Base-by-base conservation (phyloP, 1,284 basidiomycete genomes). In the Apiotrichum siamense region DNA sequence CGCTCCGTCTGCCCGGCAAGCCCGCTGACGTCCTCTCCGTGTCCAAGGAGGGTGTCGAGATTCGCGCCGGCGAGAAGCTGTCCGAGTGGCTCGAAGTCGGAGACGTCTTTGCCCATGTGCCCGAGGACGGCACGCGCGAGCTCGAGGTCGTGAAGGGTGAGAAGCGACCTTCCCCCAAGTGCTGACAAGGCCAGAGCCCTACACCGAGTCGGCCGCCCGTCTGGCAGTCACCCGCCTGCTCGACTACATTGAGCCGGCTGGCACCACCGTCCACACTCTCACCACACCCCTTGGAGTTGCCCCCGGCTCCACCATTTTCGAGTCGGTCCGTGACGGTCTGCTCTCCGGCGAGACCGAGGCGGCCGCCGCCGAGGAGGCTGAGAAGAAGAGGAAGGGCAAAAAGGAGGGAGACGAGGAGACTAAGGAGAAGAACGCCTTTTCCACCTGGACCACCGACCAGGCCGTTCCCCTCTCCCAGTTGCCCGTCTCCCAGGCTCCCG, bases 151-250 rank as follows among this genome's bases (percentile, higher is more conserved):
- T 73, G 20, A 55, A 62, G 49, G 72, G 72, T 74, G 50, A 55
- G 68, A 58, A 4, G 12, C 37, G 2, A 20, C 21, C 13, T 38
- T 47, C 18, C 15, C 15, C 6, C 17, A 15, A 7, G 18, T 32
- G 26, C 39, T 38, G 24, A 23, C 25, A 9, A n/a, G n/a, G 17
- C 12, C 59, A 75, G 78, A 77, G 60, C 70, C 77, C 11, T 79
- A 76, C 66, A 77, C 76, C 42, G 78, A 78, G 58, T 69, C 73
- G 29, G 70, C 75, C 36, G 78, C 77, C 15, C 70, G 78, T 15
- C 70, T 74, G 52, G 73, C 77, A 33, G 68, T 80, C 33, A 67
- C 77, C 40, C 71, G 77, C 27, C 66, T 79, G 33, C 67, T 77
- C 42, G 78, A 80, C 52, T 72, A 77, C 50, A 68, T 70, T 42